These are phyloP conservation scores for Diplodia seriata DNA, from an alignment of 2,329 filamentous ascomycete genomes.

Conservation along the genomic window DNA sequence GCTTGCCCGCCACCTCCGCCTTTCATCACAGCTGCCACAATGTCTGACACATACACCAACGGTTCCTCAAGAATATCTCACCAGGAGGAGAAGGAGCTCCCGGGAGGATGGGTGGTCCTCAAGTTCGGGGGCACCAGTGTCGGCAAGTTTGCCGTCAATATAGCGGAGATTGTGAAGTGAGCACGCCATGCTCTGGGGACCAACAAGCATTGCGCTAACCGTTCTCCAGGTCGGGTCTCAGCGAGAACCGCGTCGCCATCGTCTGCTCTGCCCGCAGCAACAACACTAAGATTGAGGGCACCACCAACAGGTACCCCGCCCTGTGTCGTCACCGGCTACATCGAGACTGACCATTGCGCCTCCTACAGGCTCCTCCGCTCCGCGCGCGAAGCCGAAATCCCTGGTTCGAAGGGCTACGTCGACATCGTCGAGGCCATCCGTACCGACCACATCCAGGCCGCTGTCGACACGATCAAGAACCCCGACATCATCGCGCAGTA, in stretches of 20 bases:
- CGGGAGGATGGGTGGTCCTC: conserved; percentile 79
- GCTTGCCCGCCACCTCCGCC: conserved; percentile 1
- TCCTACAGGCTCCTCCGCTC: conserved; percentile 52
- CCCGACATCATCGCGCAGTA: conserved; percentile 60
- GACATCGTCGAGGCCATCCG: conserved; percentile 81
- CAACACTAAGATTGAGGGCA: conserved; percentile 92
- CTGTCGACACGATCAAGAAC: conserved; percentile 57
- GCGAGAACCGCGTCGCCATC: conserved; percentile 78
- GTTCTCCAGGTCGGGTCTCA: conserved; percentile 57
- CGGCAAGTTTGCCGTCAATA: conserved; percentile 80
- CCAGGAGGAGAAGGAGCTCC: conserved; percentile 56
- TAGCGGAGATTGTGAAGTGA: conserved; percentile 68
- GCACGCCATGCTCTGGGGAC: conserved; percentile 50
- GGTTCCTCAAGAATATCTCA: conserved; percentile 43
- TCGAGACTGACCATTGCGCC: conserved; percentile 9
- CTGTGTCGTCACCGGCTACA: conserved; percentile 4
- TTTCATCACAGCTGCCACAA: background rate
- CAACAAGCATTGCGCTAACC: conserved; percentile 31
- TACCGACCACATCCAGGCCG: conserved; percentile 79
- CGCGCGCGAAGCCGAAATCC: conserved; percentile 55
- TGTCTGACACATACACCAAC: conserved; percentile 31
- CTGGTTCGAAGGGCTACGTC: conserved; percentile 64
- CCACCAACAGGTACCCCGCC: conserved; percentile 83
- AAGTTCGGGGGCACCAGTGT: conserved; percentile 97
- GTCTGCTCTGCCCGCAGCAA: conserved; percentile 96